Evolutionary conservation across 2,329 filamentous ascomycete genomes (phyloP).

Genomic region (Diaporthe citri): DNA sequence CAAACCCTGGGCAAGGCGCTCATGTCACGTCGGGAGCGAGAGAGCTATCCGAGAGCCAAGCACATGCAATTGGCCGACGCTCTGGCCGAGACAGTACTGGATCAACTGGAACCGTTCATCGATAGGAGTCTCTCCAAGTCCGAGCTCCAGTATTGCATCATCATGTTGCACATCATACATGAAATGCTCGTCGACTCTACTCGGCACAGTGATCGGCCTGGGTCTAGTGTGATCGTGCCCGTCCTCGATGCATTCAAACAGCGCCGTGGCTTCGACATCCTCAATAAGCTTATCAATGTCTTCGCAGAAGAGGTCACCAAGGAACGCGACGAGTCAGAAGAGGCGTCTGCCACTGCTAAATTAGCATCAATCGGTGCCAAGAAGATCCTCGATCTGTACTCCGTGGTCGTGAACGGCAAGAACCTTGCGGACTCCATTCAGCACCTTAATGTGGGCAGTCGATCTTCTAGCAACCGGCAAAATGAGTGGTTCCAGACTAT

Average conservation of each 20-base stretch:
- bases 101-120: slow-evolving; percentile 69
- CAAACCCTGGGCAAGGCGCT: slow-evolving; percentile 87
- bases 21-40: slow-evolving; percentile 79
- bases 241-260: slow-evolving; percentile 91
- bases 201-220: slow-evolving; percentile 62
- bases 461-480: slow-evolving; percentile 55
- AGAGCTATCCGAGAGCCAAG: slow-evolving; percentile 67
- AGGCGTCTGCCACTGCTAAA: slow-evolving; percentile 57
- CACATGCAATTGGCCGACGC: slow-evolving; percentile 72
- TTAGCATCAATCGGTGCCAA: slow-evolving; percentile 74
- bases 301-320: slow-evolving; percentile 71
- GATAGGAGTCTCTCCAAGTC: slow-evolving; percentile 63
- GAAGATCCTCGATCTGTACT: slow-evolving; percentile 87
- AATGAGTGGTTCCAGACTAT: slow-evolving; percentile 59
- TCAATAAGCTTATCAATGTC: slow-evolving; percentile 78
- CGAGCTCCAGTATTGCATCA: slow-evolving; percentile 84
- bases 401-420: slow-evolving; percentile 81
- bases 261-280: slow-evolving; percentile 77
- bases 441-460: slow-evolving; percentile 57
- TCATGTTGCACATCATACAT: slow-evolving; percentile 81
- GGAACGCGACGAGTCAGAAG: slow-evolving; percentile 55
- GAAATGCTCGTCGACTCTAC: slow-evolving; percentile 81
- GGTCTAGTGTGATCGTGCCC: slow-evolving; percentile 73
- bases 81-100: slow-evolving; percentile 77
- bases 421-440: slow-evolving; percentile 82